Conservation (phyloP, 805 yeast genomes). For the Sugiyamaella marilandica region DNA sequence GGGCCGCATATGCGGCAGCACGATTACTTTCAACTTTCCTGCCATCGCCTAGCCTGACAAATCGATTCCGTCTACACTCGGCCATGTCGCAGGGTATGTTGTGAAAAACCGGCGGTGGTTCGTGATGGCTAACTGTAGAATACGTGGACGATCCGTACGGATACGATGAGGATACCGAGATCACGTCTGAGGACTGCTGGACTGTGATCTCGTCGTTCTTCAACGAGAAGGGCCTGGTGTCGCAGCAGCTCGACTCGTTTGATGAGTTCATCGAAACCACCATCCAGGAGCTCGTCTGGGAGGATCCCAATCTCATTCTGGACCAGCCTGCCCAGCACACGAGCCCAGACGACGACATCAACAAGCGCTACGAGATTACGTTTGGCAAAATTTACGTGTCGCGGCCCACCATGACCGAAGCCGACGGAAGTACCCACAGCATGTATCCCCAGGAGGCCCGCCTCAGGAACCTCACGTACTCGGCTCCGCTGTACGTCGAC, state of each 20-base stretch:
- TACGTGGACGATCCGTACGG: constrained; percentile 54
- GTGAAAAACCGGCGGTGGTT: neutral
- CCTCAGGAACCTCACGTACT: constrained; percentile 89
- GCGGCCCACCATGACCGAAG: constrained; percentile 97
- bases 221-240: constrained; percentile 92
- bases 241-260: constrained; percentile 97
- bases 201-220: constrained; percentile 94
- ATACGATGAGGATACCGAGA: constrained; percentile 63
- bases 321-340: constrained; percentile 99
- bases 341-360: constrained; percentile 81
- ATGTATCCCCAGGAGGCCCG: constrained; percentile 98
- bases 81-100: constrained; percentile 2
- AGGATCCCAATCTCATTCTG: constrained; percentile 86
- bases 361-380: constrained; percentile 91
- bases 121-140: constrained; percentile 5
- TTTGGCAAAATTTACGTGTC: constrained; percentile 96
- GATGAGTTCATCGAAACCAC: constrained; percentile 97
- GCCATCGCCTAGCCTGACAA: neutral
- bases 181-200: constrained; percentile 99
- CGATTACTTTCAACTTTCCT: neutral
- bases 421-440: constrained; percentile 99
- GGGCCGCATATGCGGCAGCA: neutral
- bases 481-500: constrained; percentile 93
- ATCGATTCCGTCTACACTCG: neutral
- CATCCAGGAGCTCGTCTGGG: constrained; percentile 94